These are phyloP conservation scores for Fonsecaea pedrosoi DNA, from an alignment of 2,329 filamentous ascomycete genomes.

Conservation along the genomic window DNA sequence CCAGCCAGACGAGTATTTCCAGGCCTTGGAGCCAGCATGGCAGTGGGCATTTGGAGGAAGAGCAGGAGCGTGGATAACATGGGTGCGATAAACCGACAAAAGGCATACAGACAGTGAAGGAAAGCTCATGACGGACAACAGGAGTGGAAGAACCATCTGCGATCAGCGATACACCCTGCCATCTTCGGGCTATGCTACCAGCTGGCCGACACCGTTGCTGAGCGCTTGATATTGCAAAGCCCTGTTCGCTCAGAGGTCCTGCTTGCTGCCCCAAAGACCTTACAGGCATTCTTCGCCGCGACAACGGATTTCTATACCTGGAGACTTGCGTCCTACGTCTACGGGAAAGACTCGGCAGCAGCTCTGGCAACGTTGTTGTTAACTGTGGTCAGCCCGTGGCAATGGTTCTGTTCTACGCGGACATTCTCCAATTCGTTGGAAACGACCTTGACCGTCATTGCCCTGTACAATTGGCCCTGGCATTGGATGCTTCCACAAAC, in stretches of 20 bases:
- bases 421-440: conserved; percentile 95
- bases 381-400: conserved; percentile 82
- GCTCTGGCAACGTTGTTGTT: conserved; percentile 75
- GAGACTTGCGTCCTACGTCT: conserved; percentile 76
- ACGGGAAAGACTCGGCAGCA: conserved; percentile 68
- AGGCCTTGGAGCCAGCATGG: conserved; percentile 95
- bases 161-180: conserved; percentile 89
- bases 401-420: conserved; percentile 92
- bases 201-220: conserved; percentile 63
- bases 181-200: conserved; percentile 81
- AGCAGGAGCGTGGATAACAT: conserved; percentile 85
- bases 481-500: conserved; percentile 58
- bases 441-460: conserved; percentile 81
- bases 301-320: conserved; percentile 85
- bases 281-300: conserved; percentile 80
- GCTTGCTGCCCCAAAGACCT: conserved; percentile 72
- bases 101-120: conserved; percentile 1
- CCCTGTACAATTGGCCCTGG: conserved; percentile 89
- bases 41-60: conserved; percentile 77
- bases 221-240: conserved; percentile 60
- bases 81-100: conserved; percentile 66
- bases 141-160: conserved; percentile 91
- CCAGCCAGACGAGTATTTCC: conserved; percentile 97
- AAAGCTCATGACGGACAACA: conserved; percentile 49
- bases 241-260: conserved; percentile 69